Percentiles rank a stretch among this genome's conserved stretches.
Conservation (phyloP, 768 basidiomycete species). For the Trametes cinnabarina region DNA sequence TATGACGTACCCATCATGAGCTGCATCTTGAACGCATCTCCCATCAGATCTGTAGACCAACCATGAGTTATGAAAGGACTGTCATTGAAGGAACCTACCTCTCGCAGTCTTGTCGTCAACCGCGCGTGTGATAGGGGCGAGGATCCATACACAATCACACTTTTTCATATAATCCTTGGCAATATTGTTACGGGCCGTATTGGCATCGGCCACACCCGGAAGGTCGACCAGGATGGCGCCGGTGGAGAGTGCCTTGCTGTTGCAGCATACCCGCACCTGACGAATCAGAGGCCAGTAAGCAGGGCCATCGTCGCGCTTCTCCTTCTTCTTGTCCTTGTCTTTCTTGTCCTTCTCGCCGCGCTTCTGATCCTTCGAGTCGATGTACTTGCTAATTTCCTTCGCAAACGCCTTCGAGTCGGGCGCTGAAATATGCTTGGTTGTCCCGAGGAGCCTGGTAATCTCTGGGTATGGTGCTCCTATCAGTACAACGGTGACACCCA, state of each 20-base stretch:
- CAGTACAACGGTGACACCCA: conserved; percentile 14
- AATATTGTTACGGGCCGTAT: conserved; percentile 60
- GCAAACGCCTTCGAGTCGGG: conserved; percentile 51
- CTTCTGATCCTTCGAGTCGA: conserved; percentile 61
- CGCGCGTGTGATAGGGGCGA: conserved; percentile 63
- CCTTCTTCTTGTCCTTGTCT: conserved; percentile 33
- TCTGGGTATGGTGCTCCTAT: conserved; percentile 29
- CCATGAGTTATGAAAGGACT: no score
- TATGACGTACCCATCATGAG: conserved; percentile 41
- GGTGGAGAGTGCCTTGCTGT: conserved; percentile 49
- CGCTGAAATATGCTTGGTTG: conserved; percentile 50
- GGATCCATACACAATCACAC: conserved; percentile 60
- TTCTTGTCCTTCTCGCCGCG: conserved; percentile 46
- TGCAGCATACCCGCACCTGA: conserved; percentile 58
- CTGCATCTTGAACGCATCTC: conserved; percentile 63
- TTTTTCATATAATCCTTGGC: conserved; percentile 69
- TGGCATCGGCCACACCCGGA: conserved; percentile 65
- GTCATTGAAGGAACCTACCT: conserved; percentile 32
- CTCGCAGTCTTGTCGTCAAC: conserved; percentile 65
- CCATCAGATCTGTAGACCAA: conserved; percentile 47
- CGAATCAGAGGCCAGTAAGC: conserved; percentile 65
- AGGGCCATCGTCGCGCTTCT: conserved; percentile 30
- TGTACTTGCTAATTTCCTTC: conserved; percentile 58
- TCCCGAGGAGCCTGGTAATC: conserved; percentile 48
- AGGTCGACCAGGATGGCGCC: conserved; percentile 66